Percentiles rank a stretch among this genome's conserved stretches.
Evolutionary conservation across 768 basidiomycete genomes (phyloP).

Genomic region (Suillus fuscotomentosus): DNA sequence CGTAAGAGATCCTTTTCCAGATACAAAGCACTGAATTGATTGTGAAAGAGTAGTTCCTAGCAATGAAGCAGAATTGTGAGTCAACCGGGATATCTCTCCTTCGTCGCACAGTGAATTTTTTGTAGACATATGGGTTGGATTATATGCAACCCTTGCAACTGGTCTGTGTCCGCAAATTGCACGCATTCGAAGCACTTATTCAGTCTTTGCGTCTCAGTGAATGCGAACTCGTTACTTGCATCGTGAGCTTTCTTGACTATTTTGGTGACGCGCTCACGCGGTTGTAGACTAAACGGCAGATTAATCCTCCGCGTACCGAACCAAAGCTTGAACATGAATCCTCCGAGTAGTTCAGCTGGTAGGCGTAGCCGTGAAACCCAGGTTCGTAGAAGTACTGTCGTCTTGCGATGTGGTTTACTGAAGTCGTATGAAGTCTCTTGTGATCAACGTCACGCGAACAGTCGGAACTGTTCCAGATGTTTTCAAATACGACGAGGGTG

Average conservation of each 20-base stretch:
- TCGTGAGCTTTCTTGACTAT: not conserved
- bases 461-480: not conserved
- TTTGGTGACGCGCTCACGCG: not conserved
- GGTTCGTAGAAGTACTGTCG: not conserved
- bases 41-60: not conserved
- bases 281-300: not conserved
- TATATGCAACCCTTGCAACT: not conserved
- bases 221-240: constrained; percentile 1
- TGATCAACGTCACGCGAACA: not conserved
- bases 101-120: not conserved
- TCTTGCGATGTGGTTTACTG: not conserved
- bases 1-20: not conserved
- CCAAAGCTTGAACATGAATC: not conserved
- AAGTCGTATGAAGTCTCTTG: not conserved
- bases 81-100: not conserved
- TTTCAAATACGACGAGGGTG: not conserved
- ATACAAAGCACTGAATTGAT: not conserved
- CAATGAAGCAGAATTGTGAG: constrained; percentile 5
- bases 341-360: not conserved
- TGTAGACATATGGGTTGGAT: constrained; percentile 2
- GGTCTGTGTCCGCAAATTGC: not conserved
- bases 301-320: not conserved
- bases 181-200: not conserved
- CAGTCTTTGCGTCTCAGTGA: not conserved
- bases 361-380: not conserved